Evolutionary conservation across 352 stramenopile species (phyloP), one percentile per base, ranked within the genome.

Genomic region (Pythium brassicae): DNA sequence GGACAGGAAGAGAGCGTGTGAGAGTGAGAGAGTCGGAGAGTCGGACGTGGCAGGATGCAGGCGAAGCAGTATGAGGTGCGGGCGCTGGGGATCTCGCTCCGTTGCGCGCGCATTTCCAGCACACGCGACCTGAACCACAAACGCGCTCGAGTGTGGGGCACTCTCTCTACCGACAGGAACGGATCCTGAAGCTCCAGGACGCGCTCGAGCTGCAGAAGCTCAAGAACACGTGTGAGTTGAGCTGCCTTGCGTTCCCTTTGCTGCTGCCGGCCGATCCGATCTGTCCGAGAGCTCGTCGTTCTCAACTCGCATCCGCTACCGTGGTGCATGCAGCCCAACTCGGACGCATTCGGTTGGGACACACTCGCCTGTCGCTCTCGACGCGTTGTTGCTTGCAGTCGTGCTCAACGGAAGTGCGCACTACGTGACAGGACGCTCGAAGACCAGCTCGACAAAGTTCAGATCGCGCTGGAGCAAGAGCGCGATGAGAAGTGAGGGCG

Each of bases 151-250:
- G 32, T 37, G 32, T 37, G 32, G 9, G 32, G 9, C 1, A 4
- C 14, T 37, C 8, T 37, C 32, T 37, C 2, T 37, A 37, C 14
- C 32, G 32, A 37, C 50, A 90, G 78, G 80, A 91, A 50, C 70
- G 80, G 8, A 89, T 91, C 50, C 66, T 87, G 42, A 91, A 91
- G 65, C 71, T 91, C 20, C 78, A 91, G 54, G 80, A 91, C 73
- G 78, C 78, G 22, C 57, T 91, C 22, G 80, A 87, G 58, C 68
- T 89, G 57, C 80, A 91, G 50, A 89, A 91, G 55, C 76, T 91
- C 55, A 91, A 89, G 66, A 91, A 87, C 55, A 87, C 65, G 12
- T 91, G 80, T 89, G 57, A 46, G 9, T 20, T 35, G 26, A 2
- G 7, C 42, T 47, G n/a, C 2, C 32, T 37, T 37, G 32, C 32